Evolutionary conservation across 352 stramenopile genomes (phyloP).

Genomic region (Globisporangium abappressorium): DNA sequence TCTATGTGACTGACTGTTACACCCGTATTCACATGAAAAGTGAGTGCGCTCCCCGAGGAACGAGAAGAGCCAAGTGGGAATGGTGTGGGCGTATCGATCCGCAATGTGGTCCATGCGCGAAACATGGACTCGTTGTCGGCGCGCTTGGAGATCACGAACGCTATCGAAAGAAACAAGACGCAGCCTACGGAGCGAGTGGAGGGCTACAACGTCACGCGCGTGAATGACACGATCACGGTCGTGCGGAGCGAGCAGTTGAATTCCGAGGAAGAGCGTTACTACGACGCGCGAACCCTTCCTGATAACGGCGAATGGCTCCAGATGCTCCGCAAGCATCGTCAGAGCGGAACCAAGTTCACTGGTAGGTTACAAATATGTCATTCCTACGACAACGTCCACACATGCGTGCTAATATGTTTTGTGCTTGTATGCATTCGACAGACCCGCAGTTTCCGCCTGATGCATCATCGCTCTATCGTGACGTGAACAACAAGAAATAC

Average conservation of each 20-base stretch:
- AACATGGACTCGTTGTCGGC: constrained; percentile 78
- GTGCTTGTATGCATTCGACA: constrained; percentile 3
- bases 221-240: constrained; percentile 67
- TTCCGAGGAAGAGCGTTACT: constrained; percentile 64
- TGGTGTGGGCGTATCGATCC: constrained; percentile 55
- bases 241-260: constrained; percentile 59
- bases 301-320: constrained; percentile 76
- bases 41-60: constrained; percentile 36
- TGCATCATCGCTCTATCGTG: constrained; percentile 60
- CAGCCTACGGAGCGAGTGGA: constrained; percentile 50
- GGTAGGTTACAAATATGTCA: constrained; percentile 20
- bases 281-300: constrained; percentile 59
- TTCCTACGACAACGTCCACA: too few relatives aligned
- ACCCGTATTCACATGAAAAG: constrained; percentile 7
- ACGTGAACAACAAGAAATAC: constrained; percentile 61
- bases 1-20: not conserved
- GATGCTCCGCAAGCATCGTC: constrained; percentile 68
- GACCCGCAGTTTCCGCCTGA: constrained; percentile 79
- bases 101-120: constrained; percentile 43
- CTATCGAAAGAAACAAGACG: constrained; percentile 61
- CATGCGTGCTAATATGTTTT: not conserved
- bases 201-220: constrained; percentile 75
- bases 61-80: constrained; percentile 65
- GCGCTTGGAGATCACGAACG: constrained; percentile 67
- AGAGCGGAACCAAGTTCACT: constrained; percentile 74